These are phyloP conservation scores for Melastoma malabathricum DNA, from an alignment of 345 rosid species.

Conservation along the genomic window DNA sequence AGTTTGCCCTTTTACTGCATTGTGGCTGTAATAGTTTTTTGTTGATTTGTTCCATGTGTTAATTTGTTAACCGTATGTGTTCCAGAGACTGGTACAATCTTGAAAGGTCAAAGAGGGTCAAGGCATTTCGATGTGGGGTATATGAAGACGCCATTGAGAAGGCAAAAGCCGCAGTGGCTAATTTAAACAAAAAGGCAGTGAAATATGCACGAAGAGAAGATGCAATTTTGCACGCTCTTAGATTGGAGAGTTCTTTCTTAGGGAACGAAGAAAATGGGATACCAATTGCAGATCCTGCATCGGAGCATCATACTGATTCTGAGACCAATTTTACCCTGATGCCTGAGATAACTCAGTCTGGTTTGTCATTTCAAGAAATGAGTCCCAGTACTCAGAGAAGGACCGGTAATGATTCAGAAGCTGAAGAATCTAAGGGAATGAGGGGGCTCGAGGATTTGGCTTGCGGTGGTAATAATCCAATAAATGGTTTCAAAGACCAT, in stretches of 20 bases:
- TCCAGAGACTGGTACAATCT: slow-evolving; percentile 93
- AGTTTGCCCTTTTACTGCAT: not conserved
- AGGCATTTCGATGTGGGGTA: slow-evolving; percentile 96
- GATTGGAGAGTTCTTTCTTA: slow-evolving; percentile 66
- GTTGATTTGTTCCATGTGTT: slow-evolving; percentile 1
- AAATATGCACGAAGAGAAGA: slow-evolving; percentile 89
- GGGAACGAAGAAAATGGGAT: slow-evolving; percentile 24
- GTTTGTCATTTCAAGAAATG: slow-evolving; percentile 55
- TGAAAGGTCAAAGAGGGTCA: slow-evolving; percentile 86
- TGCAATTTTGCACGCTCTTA: slow-evolving; percentile 86
- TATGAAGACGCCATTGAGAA: slow-evolving; percentile 70
- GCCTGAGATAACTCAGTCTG: slow-evolving; percentile 55
- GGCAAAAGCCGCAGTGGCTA: slow-evolving; percentile 71
- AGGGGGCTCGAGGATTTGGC: slow-evolving; percentile 92
- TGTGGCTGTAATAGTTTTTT: not conserved
- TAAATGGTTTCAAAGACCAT: slow-evolving; percentile 34
- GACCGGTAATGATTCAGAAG: slow-evolving; percentile 94
- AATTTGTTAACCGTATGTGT: slow-evolving; percentile 7
- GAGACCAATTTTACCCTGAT: no score
- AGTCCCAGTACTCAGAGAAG: slow-evolving; percentile 47
- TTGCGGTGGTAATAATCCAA: slow-evolving; percentile 5
- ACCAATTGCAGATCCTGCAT: no score
- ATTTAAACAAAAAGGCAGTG: slow-evolving; percentile 53
- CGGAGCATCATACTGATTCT: no score
- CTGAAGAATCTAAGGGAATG: slow-evolving; percentile 91